phyloP scores from a whole-genome alignment of 2,329 filamentous ascomycete genomes.

The Aureobasidium sp. region DNA sequence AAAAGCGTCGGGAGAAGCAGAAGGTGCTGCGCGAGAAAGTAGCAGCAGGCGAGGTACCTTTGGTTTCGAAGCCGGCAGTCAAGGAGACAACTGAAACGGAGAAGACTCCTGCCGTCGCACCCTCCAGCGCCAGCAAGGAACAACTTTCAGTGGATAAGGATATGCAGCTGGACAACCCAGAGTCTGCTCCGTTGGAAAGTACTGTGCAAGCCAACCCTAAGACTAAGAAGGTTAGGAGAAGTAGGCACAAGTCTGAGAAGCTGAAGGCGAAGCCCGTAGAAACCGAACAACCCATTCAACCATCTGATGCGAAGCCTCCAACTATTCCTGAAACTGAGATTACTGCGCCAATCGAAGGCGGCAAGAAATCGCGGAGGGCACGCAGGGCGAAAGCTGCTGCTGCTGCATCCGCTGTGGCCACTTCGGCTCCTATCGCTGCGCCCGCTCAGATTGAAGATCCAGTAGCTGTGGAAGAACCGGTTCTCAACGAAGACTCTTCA shows the following conservation, averaged over 20 bases:
- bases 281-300: not conserved
- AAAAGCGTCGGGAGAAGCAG: not conserved
- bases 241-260: not conserved
- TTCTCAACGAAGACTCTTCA: not conserved
- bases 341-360: not conserved
- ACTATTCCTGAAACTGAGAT: not conserved
- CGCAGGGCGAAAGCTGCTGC: not conserved
- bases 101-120: not conserved
- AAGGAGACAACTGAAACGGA: not conserved
- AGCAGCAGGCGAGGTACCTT: not conserved
- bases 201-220: not conserved
- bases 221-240: slow-evolving; percentile 3
- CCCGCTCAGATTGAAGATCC: not conserved
- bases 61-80: not conserved
- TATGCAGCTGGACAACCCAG: not conserved
- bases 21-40: not conserved
- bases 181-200: not conserved
- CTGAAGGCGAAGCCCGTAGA: not conserved
- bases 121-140: not conserved
- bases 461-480: not conserved
- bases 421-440: not conserved
- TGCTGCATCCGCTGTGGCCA: not conserved
- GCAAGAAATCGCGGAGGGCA: not conserved
- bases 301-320: not conserved
- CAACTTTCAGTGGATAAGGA: not conserved